Evolutionary conservation across 2,329 filamentous ascomycete genomes (phyloP).

Genomic region (Nothomitra cinnamomea): DNA sequence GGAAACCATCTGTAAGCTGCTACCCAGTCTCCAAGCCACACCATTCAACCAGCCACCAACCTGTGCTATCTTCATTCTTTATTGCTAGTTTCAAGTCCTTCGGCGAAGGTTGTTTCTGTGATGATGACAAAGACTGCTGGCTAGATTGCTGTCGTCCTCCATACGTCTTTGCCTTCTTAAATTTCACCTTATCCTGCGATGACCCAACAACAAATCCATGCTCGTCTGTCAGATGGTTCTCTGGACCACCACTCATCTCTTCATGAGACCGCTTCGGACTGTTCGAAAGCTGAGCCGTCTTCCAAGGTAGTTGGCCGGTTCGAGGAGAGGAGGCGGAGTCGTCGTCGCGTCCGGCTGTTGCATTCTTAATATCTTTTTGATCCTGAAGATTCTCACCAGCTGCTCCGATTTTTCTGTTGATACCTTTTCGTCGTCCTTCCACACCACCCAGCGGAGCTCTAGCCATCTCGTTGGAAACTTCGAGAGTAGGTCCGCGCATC

Average conservation of each 20-base stretch:
- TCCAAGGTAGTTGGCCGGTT: background rate
- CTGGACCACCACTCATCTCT: background rate
- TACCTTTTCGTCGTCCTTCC: too few species aligned
- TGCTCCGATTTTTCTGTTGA: too few species aligned
- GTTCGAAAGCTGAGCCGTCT: background rate
- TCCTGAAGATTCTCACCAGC: too few species aligned
- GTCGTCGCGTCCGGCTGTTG: background rate
- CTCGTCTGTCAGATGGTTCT: background rate
- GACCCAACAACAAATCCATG: slow-evolving; percentile 3
- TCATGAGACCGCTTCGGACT: slow-evolving; percentile 4
- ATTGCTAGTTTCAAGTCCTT: background rate
- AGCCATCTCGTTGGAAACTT: too few species aligned
- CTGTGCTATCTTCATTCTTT: background rate
- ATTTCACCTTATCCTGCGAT: background rate
- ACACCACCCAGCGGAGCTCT: too few species aligned
- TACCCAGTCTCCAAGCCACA: background rate
- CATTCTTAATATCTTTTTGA: background rate
- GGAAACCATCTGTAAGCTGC: background rate
- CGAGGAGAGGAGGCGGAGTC: background rate
- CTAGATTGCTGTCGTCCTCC: background rate
- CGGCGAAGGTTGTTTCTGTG: too few species aligned
- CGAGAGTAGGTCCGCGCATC: too few species aligned
- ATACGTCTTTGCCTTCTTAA: slow-evolving; percentile 3
- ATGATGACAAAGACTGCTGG: background rate
- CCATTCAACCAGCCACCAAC: background rate